phyloP scores from a whole-genome alignment of 495 filamentous ascomycete species.

The Aspergillus cavernicola region DNA sequence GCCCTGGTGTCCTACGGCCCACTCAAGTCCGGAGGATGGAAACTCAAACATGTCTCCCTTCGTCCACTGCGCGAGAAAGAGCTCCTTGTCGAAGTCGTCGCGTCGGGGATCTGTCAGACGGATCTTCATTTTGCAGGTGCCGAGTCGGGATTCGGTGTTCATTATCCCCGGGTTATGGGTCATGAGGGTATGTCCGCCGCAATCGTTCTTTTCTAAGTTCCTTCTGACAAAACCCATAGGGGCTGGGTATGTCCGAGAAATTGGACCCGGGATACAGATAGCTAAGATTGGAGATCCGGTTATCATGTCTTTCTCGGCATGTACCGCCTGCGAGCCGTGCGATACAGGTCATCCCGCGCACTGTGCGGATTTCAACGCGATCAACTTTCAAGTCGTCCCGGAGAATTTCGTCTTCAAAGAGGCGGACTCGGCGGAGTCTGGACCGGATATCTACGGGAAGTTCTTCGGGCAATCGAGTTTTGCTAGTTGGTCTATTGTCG shows the following conservation, averaged over 20 bases:
- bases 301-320: conserved; percentile 37
- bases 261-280: conserved; percentile 35
- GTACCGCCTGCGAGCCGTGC: conserved; percentile 26
- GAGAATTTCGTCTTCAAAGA: conserved; percentile 13
- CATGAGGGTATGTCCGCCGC: no score
- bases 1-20: no score
- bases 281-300: conserved; percentile 41
- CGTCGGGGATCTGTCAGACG: no score
- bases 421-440: neutral
- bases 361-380: conserved; percentile 29
- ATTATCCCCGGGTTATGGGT: no score
- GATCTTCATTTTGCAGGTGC: no score
- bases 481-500: conserved; percentile 27
- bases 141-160: no score
- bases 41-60: no score
- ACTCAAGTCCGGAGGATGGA: no score
- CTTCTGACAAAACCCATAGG: no score
- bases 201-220: no score
- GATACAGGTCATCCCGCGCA: conserved; percentile 13
- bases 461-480: conserved; percentile 42
- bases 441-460: conserved; percentile 20
- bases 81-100: no score
- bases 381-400: conserved; percentile 23
- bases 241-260: conserved; percentile 37
- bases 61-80: no score